Percentiles rank a stretch among this genome's conserved stretches.
These are phyloP conservation scores for Aspergillus sp. DNA, from an alignment of 2,329 filamentous ascomycete genomes.

Conservation along the genomic window DNA sequence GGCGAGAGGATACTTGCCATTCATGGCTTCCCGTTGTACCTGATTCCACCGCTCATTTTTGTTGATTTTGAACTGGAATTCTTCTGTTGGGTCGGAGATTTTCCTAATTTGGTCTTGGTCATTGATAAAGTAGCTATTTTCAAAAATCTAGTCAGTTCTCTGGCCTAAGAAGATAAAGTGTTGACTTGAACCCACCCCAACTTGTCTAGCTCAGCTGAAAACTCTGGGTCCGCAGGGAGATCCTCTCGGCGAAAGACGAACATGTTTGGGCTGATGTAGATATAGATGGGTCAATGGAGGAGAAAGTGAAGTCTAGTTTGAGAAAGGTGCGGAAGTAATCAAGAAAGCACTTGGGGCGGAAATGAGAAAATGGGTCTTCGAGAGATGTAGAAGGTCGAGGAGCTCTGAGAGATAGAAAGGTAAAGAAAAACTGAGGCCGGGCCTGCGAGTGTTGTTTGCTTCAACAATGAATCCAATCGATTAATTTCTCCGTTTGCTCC, in stretches of 20 bases:
- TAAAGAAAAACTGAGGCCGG: neutral
- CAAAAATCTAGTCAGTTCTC: neutral
- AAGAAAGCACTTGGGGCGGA: neutral
- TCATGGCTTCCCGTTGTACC: constrained; percentile 70
- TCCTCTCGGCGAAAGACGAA: constrained; percentile 69
- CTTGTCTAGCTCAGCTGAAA: constrained; percentile 63
- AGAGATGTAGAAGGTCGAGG: neutral
- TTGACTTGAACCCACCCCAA: constrained; percentile 62
- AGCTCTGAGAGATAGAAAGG: neutral
- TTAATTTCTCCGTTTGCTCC: neutral
- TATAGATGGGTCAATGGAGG: neutral
- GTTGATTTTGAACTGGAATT: constrained; percentile 73
- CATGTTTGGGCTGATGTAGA: constrained; percentile 54
- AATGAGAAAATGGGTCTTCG: neutral
- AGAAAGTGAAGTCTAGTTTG: neutral
- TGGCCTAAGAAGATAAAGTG: neutral
- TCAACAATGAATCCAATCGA: neutral
- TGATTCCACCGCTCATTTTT: constrained; percentile 76
- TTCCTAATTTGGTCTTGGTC: constrained; percentile 71
- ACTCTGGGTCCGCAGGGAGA: constrained; percentile 70
- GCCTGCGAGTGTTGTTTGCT: neutral
- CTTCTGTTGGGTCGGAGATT: constrained; percentile 64
- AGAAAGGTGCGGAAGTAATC: no score
- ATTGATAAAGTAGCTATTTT: constrained; percentile 74
- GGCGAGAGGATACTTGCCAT: constrained; percentile 53